Conservation (phyloP, 2,329 filamentous ascomycete genomes). For the Aspergillus pseudonomiae region DNA sequence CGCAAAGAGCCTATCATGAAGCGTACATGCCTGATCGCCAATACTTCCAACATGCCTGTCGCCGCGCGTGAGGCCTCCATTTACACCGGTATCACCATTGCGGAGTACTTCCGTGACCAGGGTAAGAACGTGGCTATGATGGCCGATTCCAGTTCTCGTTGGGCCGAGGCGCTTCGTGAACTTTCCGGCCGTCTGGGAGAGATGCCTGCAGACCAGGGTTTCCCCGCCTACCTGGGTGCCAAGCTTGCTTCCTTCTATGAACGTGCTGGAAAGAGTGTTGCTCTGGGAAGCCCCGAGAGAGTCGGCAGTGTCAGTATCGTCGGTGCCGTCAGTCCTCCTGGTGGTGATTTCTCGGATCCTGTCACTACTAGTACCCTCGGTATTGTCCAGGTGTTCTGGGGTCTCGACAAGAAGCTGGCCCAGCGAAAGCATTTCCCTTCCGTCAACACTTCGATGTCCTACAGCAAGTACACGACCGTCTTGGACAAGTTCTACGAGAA, state of each 20-base stretch:
- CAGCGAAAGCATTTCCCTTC: constrained; percentile 99
- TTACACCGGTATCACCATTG: constrained; percentile 93
- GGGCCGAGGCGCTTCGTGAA: constrained; percentile 98
- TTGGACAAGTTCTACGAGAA: constrained; percentile 95
- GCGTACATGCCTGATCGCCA: constrained; percentile 96
- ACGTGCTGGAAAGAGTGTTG: constrained; percentile 83
- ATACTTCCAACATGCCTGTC: constrained; percentile 99
- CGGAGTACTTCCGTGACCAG: constrained; percentile 96
- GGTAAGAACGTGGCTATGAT: constrained; percentile 99
- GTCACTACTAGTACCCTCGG: constrained; percentile 90
- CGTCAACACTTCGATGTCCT: constrained; percentile 91
- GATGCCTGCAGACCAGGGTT: constrained; percentile 99
- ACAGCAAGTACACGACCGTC: constrained; percentile 91
- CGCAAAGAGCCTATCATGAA: constrained; percentile 99
- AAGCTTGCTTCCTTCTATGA: constrained; percentile 99
- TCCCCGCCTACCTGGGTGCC: constrained; percentile 93
- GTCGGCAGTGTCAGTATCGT: constrained; percentile 95
- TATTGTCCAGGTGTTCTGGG: constrained; percentile 99
- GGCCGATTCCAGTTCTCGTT: constrained; percentile 97
- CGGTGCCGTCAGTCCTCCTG: constrained; percentile 93
- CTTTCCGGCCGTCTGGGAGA: constrained; percentile 98
- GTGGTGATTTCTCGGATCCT: constrained; percentile 98
- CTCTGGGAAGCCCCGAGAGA: constrained; percentile 86
- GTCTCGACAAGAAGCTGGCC: constrained; percentile 98
- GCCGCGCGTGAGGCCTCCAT: constrained; percentile 98